Conservation (phyloP, 2,329 filamentous ascomycete species). For the Aspergillus puulaauensis region DNA sequence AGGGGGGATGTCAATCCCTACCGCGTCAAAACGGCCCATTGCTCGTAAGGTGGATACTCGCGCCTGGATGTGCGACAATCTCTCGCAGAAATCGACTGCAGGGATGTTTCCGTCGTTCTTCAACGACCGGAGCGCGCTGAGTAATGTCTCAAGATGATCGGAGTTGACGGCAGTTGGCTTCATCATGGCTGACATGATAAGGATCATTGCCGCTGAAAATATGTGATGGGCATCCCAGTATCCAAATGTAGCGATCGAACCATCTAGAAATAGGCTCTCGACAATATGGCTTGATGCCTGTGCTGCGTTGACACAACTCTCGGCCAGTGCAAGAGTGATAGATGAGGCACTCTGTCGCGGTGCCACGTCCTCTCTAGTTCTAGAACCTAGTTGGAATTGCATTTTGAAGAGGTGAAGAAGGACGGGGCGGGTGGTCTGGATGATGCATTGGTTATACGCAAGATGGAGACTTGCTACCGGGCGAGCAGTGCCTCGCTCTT, state of each 20-base stretch:
- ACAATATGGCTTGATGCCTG: slow-evolving; percentile 9
- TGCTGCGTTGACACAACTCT: slow-evolving; percentile 11
- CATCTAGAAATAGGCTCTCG: slow-evolving; percentile 5
- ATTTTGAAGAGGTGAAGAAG: slow-evolving; percentile 13
- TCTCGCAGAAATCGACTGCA: slow-evolving; percentile 11
- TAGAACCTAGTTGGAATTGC: slow-evolving; percentile 7
- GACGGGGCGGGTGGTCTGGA: slow-evolving; percentile 10
- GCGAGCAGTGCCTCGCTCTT: slow-evolving; percentile 6
- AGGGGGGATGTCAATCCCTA: background rate
- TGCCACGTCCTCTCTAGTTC: background rate
- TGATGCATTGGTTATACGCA: slow-evolving; percentile 14
- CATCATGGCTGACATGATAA: slow-evolving; percentile 13
- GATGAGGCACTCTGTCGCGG: slow-evolving; percentile 4
- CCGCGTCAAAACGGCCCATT: background rate
- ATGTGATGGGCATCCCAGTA: slow-evolving; percentile 13
- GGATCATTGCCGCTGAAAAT: slow-evolving; percentile 12
- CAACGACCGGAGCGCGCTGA: slow-evolving; percentile 8
- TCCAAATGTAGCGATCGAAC: slow-evolving; percentile 9
- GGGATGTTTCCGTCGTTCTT: slow-evolving; percentile 12
- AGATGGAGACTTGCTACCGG: slow-evolving; percentile 12
- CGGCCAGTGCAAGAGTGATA: slow-evolving; percentile 8
- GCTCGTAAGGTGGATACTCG: slow-evolving; percentile 8
- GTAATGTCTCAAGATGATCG: slow-evolving; percentile 4
- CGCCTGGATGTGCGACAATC: slow-evolving; percentile 7
- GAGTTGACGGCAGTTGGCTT: slow-evolving; percentile 6